Percentiles rank a stretch among this genome's conserved stretches.
These are phyloP conservation scores for Chondrus crispus DNA, from an alignment of 23 red algal genomes.

Conservation along the genomic window DNA sequence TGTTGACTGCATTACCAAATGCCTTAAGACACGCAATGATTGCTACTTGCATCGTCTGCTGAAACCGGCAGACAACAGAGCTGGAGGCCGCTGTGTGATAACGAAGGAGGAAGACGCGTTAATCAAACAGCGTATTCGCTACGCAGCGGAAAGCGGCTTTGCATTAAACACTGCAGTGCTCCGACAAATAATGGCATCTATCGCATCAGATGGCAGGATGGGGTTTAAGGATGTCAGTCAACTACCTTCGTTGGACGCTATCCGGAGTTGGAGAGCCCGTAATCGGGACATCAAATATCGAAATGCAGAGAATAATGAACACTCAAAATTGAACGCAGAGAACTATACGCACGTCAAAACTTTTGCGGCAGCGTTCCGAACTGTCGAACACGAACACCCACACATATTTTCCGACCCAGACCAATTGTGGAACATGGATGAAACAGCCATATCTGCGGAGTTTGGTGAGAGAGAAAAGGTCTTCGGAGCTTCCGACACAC, in stretches of 20 bases:
- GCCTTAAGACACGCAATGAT: neutral
- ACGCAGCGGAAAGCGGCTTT: neutral
- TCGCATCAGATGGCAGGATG: neutral
- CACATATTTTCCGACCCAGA: neutral
- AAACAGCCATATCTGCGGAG: neutral
- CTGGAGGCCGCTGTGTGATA: neutral
- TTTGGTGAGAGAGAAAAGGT: neutral
- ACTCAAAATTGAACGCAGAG: neutral
- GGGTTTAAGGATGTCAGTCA: neutral
- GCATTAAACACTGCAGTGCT: neutral
- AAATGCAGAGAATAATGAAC: neutral
- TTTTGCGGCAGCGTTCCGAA: neutral
- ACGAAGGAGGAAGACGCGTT: neutral
- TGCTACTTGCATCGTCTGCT: neutral
- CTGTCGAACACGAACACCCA: neutral
- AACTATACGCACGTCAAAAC: neutral
- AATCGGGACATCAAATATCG: neutral
- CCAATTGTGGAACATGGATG: constrained; percentile 24
- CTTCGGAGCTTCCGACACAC: neutral
- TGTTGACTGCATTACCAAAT: neutral
- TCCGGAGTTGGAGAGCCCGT: neutral
- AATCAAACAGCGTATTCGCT: neutral
- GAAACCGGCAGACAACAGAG: neutral
- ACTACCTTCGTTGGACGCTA: neutral
- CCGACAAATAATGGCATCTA: neutral